Evolutionary conservation across 768 basidiomycete species (phyloP), one percentile per base, ranked within the genome.

Genomic region (Russula sp.): DNA sequence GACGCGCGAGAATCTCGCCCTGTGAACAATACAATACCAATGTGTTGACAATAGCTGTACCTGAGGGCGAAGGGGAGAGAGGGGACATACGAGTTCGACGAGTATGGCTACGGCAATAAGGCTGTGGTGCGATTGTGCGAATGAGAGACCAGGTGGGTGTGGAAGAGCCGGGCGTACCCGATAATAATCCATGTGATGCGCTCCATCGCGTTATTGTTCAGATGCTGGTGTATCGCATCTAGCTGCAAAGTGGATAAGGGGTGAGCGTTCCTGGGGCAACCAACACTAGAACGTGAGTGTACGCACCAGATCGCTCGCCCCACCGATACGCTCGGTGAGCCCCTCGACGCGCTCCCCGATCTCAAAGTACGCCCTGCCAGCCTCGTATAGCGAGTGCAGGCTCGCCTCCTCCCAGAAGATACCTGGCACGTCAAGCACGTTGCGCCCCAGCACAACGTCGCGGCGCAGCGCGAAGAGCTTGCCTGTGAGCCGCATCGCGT

Each of bases 401-500:
- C 89, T 94, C 11, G 93, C 94, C 71, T 96, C 94, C 56, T 85
- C 87, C 95, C 94, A 97, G 74, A 98, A 98, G 51, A 98, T 75
- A 71, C 94, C 93, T 0, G 94, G 94, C 6, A 92, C 88, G 70
- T 98, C 95, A 1, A 98, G 80, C 35, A 98, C 92, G 70, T 95
- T 96, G 27, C 89, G 91, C 10, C 94, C 91, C 1, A 98, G 77
- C 69, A 95, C 96, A 32, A 97, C 87, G 66, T 96, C 93, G 53
- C 91, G 82, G 5, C 94, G 82, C 9, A 97, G 78, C 71, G 55
- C 56, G 27, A 64, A 69, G 4, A 68, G 65, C 16, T 61, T 56
- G 18, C 92, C 92, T 0, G 93, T 97, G 42, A 97, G 79, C 68
- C 88, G 89, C 63, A 97, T 80, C 0, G 95, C 95, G 37, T 95